Evolutionary conservation across 495 filamentous ascomycete species (phyloP), one percentile per base, ranked within the genome.

Genomic region (Rusavskia elegans): DNA sequence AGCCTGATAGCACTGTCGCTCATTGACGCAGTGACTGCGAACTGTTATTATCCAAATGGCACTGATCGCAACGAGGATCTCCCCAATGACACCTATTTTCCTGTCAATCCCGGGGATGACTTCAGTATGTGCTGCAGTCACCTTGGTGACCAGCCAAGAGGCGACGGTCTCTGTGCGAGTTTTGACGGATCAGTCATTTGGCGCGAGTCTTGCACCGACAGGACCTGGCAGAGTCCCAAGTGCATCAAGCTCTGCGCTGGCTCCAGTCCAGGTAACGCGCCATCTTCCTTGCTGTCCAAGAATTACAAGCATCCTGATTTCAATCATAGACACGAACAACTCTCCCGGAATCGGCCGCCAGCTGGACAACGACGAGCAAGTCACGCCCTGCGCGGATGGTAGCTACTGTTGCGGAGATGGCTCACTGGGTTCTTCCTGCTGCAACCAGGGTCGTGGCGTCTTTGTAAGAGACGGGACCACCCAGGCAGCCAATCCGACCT

Each of bases 121-220:
- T 27, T 46, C 23, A 46, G 44, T 29, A 46, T 46, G 44, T 46
- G 44, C 44, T 46, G 44, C 13, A 46, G 44, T n/a, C 19, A 46
- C 23, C 10, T 29, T 1, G 44, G 44, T 11, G 44, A 46, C 23
- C 5, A 46, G 44, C 44, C 44, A 46, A 23, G 44, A 46, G 6
- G 11, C 23, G 44, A 46, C 29, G 44, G 44, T 8, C 44, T 46
- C 14, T 46, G 44, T 23, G 16, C 6, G 44, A 46, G 29, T n/a
- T 6, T 13, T 6, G 21, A 27, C 5, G 44, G 44, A 30, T 11
- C 44, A 0, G 5, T 46, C 44, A 46, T 46, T 29, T 46, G 44
- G 44, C 44, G 44, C 44, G 44, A 46, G 23, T 46, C 44, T 11
- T 46, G 44, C 23, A 46, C 44, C 44, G 44, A 46, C 44, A 46